Evolutionary conservation across 2,329 filamentous ascomycete species (phyloP).

Genomic region (Hansfordia pulvinata): DNA sequence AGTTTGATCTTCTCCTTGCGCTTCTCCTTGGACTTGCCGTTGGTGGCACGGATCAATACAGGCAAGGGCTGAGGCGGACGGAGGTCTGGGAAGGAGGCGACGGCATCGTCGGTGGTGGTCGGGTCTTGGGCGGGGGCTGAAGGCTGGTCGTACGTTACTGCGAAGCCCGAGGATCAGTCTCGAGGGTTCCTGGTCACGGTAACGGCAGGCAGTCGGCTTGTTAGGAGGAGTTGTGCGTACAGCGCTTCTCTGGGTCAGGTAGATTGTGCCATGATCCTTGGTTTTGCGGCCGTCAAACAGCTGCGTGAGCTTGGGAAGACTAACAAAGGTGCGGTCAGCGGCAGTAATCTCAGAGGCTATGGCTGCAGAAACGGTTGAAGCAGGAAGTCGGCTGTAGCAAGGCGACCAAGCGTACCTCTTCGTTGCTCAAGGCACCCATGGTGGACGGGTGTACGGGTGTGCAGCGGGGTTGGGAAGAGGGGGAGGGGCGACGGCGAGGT

Average conservation of each 20-base stretch:
- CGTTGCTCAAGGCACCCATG: slow-evolving; percentile 41
- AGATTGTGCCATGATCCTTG: slow-evolving; percentile 60
- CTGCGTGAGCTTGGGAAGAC: slow-evolving; percentile 56
- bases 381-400: not conserved
- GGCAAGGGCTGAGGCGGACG: slow-evolving; percentile 47
- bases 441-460: slow-evolving; percentile 6
- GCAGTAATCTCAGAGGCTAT: no score
- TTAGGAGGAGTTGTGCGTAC: slow-evolving; percentile 26
- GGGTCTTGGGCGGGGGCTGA: slow-evolving; percentile 24
- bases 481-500: not conserved
- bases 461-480: slow-evolving; percentile 1
- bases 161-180: slow-evolving; percentile 1
- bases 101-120: slow-evolving; percentile 32
- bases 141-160: slow-evolving; percentile 31
- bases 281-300: slow-evolving; percentile 55
- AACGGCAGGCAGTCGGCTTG: no score
- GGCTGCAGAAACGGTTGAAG: no score
- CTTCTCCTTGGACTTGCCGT: slow-evolving; percentile 55
- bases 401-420: slow-evolving; percentile 33
- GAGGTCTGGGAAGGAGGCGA: slow-evolving; percentile 49
- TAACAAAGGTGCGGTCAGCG: no score
- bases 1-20: slow-evolving; percentile 54
- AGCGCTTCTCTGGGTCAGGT: slow-evolving; percentile 64
- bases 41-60: slow-evolving; percentile 70
- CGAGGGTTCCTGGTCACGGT: no score